A percentile compares a stretch with the other conserved stretches of the same genome.
Conservation (phyloP, 768 basidiomycete genomes). For the Phlebiopsis gigantea region DNA sequence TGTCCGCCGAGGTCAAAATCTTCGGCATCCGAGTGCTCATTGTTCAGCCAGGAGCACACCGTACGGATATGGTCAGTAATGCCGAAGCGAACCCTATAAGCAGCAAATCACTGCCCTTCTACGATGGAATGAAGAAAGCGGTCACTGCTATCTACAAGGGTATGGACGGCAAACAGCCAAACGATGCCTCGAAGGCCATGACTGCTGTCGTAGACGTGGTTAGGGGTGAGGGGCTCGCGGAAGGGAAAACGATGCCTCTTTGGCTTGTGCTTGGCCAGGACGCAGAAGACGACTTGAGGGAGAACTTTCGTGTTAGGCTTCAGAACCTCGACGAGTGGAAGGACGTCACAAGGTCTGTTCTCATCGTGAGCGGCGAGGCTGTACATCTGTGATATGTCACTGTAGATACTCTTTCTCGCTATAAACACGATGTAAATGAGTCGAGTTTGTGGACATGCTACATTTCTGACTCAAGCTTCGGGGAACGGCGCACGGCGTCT, state of each 20-base stretch:
- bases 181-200: constrained; percentile 25
- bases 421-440: too few species aligned
- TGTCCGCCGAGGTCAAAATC: constrained; percentile 21
- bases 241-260: constrained; percentile 16
- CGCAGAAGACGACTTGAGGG: constrained; percentile 19
- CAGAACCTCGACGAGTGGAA: constrained; percentile 17
- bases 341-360: too few species aligned
- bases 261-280: constrained; percentile 24
- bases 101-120: constrained; percentile 12
- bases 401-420: too few species aligned
- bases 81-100: constrained; percentile 33
- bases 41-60: constrained; percentile 23
- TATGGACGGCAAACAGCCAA: constrained; percentile 12
- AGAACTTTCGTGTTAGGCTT: constrained; percentile 9
- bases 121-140: constrained; percentile 15
- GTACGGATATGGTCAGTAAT: constrained; percentile 15
- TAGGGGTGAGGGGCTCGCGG: constrained; percentile 22
- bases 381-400: too few species aligned
- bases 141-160: constrained; percentile 1
- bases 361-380: background rate
- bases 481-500: too few species aligned
- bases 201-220: constrained; percentile 23
- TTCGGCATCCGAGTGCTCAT: constrained; percentile 25
- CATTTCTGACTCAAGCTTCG: too few species aligned
- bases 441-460: too few species aligned